A percentile compares a stretch with the other conserved stretches of the same genome.
These are phyloP conservation scores for Nyctanthes arbortristis DNA, from an alignment of 257 asterid genomes.

Conservation along the genomic window DNA sequence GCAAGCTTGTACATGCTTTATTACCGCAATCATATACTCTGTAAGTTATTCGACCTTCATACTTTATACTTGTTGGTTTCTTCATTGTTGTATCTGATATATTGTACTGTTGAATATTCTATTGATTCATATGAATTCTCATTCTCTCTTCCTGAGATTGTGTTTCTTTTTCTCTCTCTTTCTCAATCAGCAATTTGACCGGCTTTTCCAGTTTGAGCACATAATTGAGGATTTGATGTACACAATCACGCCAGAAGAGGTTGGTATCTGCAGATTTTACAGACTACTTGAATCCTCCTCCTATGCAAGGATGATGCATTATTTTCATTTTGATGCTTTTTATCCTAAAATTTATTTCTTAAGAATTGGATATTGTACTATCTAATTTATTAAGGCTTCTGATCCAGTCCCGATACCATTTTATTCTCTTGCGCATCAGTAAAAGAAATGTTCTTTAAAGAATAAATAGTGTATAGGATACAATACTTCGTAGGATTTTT, in stretches of 20 bases:
- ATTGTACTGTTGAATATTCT: background rate
- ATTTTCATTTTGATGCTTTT: background rate
- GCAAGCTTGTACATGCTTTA: conserved; percentile 82
- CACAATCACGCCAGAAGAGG: conserved; percentile 88
- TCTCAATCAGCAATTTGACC: conserved; percentile 84
- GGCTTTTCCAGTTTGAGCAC: conserved; percentile 86
- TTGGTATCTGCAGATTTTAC: conserved; percentile 31
- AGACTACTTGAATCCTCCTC: conserved; percentile 9
- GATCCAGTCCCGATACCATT: background rate
- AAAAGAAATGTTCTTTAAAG: background rate
- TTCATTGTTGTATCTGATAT: conserved; percentile 1
- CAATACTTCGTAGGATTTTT: background rate
- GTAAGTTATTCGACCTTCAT: conserved; percentile 49
- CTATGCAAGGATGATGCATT: background rate
- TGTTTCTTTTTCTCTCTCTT: conserved; percentile 12
- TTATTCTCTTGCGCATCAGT: background rate
- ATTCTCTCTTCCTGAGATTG: conserved; percentile 9
- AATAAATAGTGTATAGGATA: background rate
- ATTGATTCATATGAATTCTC: conserved; percentile 3
- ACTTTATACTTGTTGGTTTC: conserved; percentile 13
- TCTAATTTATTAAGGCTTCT: background rate
- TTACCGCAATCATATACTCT: conserved; percentile 75
- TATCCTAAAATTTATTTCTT: background rate
- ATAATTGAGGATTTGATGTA: conserved; percentile 82
- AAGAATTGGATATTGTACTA: background rate